phyloP scores from a whole-genome alignment of 2,329 filamentous ascomycete species.

The Periconia sp. region DNA sequence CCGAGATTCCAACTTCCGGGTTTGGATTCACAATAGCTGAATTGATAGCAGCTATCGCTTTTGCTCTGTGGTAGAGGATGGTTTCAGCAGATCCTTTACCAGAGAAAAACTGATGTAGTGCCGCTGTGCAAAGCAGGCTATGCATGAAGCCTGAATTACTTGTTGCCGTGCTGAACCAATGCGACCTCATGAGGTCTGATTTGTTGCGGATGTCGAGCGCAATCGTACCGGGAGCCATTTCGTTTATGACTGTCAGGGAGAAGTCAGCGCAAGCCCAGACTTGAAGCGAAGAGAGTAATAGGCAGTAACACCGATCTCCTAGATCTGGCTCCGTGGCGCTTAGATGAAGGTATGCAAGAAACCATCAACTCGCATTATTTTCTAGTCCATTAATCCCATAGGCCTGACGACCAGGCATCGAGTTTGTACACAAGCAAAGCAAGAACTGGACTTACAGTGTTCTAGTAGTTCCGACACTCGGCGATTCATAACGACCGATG shows the following conservation, averaged over 20 bases:
- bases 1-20: constrained; percentile 32
- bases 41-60: constrained; percentile 43
- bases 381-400: too few relatives aligned
- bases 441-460: constrained; percentile 40
- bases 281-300: too few relatives aligned
- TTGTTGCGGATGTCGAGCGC: constrained; percentile 43
- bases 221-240: constrained; percentile 45
- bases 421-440: too few relatives aligned
- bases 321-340: too few relatives aligned
- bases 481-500: constrained; percentile 32
- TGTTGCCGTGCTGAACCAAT: constrained; percentile 46
- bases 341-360: too few relatives aligned
- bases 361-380: too few relatives aligned
- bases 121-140: constrained; percentile 43
- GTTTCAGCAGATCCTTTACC: constrained; percentile 37
- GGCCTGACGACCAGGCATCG: too few relatives aligned
- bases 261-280: constrained; percentile 27
- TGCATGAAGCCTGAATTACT: constrained; percentile 46
- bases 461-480: constrained; percentile 39
- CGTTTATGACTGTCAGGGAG: constrained; percentile 32
- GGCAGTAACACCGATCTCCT: too few relatives aligned
- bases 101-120: constrained; percentile 41
- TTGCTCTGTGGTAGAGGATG: constrained; percentile 40
- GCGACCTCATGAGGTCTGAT: constrained; percentile 42
- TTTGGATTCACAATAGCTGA: constrained; percentile 36